A percentile compares a stretch with the other conserved stretches of the same genome.
Conservation (phyloP, 257 asterid species). For the Jasminum sambac region DNA sequence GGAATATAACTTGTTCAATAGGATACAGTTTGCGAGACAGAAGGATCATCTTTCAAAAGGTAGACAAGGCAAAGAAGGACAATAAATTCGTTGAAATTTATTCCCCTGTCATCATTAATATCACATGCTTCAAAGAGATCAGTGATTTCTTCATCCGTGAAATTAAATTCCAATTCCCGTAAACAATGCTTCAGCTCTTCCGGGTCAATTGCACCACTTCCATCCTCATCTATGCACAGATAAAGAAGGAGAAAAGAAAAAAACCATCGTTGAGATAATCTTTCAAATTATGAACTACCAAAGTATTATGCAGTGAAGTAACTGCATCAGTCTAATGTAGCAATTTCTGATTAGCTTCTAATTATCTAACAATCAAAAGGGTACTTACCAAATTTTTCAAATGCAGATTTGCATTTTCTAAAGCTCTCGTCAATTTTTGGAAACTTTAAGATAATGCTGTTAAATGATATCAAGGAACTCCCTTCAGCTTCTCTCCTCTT, state of each 20-base stretch:
- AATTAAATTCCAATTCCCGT: conserved; percentile 55
- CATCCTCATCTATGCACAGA: conserved; percentile 58
- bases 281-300: not conserved
- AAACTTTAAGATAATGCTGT: conserved; percentile 70
- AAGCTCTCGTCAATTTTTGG: conserved; percentile 84
- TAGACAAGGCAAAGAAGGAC: conserved; percentile 92
- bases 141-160: conserved; percentile 69
- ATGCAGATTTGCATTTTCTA: conserved; percentile 65
- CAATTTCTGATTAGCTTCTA: not conserved
- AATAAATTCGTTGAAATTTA: conserved; percentile 78
- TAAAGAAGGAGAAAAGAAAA: not conserved
- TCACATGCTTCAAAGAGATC: conserved; percentile 87
- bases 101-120: conserved; percentile 70
- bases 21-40: conserved; percentile 50
- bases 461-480: conserved; percentile 62
- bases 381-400: conserved; percentile 66
- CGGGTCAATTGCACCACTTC: conserved; percentile 74
- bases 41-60: conserved; percentile 74
- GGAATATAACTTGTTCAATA: not conserved
- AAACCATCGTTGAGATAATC: not conserved
- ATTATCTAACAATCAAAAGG: not conserved
- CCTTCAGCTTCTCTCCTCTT: conserved; percentile 67
- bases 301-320: not conserved
- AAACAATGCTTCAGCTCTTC: conserved; percentile 81
- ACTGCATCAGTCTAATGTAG: not conserved